Base-by-base conservation (phyloP, 140 eudicot genomes). In the Stevia rebaudiana region DNA sequence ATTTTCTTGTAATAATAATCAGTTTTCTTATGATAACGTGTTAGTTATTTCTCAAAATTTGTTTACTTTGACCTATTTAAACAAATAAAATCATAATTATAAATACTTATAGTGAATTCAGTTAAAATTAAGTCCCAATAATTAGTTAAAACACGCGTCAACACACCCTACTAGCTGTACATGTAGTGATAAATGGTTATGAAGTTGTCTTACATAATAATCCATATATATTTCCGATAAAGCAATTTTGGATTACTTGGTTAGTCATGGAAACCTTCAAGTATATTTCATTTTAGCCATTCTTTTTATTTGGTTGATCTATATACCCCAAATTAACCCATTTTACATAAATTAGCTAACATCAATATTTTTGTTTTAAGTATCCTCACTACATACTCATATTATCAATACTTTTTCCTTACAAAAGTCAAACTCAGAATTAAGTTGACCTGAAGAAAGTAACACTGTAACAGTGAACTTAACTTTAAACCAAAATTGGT, bases 11-110 rank as follows among this genome's bases (percentile, higher is more conserved):
- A 21, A 7, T 8, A 21, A 41, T 42, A 24, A 13, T 62, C 33
- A 42, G 10, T 13, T 57, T 31, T 23, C 58, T 51, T 8, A 16
- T 11, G 9, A 42, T 22, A 53, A 53, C 13, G 28, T 28, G 62
- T 56, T 56, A 13, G 33, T 0, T 58, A 47, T 30, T 58, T 58
- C 65, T 58, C 47, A 35, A 58, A 35, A 36, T 33, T 12, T 58
- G 42, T 13, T 36, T 18, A 15, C 0, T 33, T 58, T 35, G 9
- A 61, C 28, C 8, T 7, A 56, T n/a, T n/a, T n/a, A n/a, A n/a
- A n/a, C n/a, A n/a, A n/a, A n/a, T n/a, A n/a, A n/a, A n/a, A n/a
- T n/a, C n/a, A n/a, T n/a, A n/a, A n/a, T n/a, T n/a, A n/a, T n/a
- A n/a, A n/a, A n/a, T n/a, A n/a, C n/a, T n/a, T n/a, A n/a, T n/a